Evolutionary conservation across 371 early-diverging fungal species (phyloP).

Genomic region (Umbelopsis sp.): DNA sequence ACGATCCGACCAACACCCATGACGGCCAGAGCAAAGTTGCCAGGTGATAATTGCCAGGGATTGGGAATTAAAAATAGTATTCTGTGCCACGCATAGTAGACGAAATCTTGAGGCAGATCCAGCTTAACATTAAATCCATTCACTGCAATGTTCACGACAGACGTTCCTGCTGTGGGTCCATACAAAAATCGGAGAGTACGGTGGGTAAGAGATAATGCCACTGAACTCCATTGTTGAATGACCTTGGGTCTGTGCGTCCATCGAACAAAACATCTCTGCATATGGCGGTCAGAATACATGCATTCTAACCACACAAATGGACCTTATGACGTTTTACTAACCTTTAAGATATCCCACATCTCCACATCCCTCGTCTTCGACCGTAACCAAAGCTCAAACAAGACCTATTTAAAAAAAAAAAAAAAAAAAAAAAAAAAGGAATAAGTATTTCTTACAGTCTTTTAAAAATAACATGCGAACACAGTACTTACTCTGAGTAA

Average conservation of each 20-base stretch:
- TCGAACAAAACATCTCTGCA: constrained; percentile 54
- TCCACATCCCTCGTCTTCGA: constrained; percentile 65
- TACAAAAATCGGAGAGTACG: constrained; percentile 65
- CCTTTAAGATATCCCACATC: constrained; percentile 77
- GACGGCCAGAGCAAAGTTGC: constrained; percentile 71
- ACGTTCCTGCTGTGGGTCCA: constrained; percentile 63
- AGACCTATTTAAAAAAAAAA: no score
- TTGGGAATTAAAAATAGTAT: constrained; percentile 69
- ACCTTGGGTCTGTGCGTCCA: constrained; percentile 78
- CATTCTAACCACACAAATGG: background rate
- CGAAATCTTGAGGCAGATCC: constrained; percentile 66
- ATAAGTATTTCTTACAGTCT: background rate
- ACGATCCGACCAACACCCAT: constrained; percentile 68
- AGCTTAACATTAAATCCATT: constrained; percentile 63
- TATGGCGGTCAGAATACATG: background rate
- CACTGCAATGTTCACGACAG: constrained; percentile 53
- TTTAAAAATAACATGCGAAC: no score
- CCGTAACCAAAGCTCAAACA: constrained; percentile 78
- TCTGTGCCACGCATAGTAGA: constrained; percentile 76
- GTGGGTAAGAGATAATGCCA: constrained; percentile 60
- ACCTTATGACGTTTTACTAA: constrained; percentile 18
- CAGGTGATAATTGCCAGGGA: constrained; percentile 60
- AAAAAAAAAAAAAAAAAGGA: no score
- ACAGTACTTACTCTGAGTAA: constrained; percentile 57
- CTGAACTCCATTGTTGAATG: constrained; percentile 74